These are phyloP conservation scores for Ophiostoma australiae DNA, from an alignment of 2,329 filamentous ascomycete genomes.

Conservation along the genomic window DNA sequence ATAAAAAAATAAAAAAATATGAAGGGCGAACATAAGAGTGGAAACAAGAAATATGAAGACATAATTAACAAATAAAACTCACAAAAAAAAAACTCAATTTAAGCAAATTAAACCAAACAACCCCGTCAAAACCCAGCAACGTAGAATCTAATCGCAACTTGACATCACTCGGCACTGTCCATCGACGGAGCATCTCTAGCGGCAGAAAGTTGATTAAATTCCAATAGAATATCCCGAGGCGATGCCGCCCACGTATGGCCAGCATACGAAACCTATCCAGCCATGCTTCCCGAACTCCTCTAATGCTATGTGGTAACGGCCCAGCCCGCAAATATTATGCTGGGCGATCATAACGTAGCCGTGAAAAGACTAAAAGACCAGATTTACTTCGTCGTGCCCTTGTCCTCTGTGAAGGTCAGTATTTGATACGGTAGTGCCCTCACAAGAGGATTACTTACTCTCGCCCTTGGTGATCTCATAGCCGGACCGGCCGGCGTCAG, in stretches of 20 bases:
- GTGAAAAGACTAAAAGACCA: not conserved
- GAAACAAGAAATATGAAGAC: too few relatives aligned
- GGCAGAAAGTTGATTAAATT: too few relatives aligned
- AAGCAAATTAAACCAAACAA: too few relatives aligned
- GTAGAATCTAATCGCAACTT: too few relatives aligned
- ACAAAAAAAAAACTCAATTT: too few relatives aligned
- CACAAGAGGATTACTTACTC: slow-evolving; percentile 10
- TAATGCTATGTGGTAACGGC: not conserved
- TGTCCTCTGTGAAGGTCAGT: slow-evolving; percentile 19
- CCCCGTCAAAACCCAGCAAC: too few relatives aligned
- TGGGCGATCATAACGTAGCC: not conserved
- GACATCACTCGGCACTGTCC: too few relatives aligned
- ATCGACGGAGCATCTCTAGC: too few relatives aligned
- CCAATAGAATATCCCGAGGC: not conserved
- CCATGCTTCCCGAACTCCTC: not conserved
- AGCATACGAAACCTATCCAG: not conserved
- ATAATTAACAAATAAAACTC: too few relatives aligned
- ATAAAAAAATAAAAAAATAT: too few relatives aligned
- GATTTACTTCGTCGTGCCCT: slow-evolving; percentile 17
- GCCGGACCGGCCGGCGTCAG: slow-evolving; percentile 22
- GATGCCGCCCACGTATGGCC: not conserved
- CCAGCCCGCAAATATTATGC: not conserved
- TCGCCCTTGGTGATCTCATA: slow-evolving; percentile 25
- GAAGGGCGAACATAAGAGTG: too few relatives aligned
- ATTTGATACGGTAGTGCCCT: not conserved